Evolutionary conservation across 495 filamentous ascomycete genomes (phyloP), one percentile per base, ranked within the genome.

Genomic region (Cryomyces minteri): DNA sequence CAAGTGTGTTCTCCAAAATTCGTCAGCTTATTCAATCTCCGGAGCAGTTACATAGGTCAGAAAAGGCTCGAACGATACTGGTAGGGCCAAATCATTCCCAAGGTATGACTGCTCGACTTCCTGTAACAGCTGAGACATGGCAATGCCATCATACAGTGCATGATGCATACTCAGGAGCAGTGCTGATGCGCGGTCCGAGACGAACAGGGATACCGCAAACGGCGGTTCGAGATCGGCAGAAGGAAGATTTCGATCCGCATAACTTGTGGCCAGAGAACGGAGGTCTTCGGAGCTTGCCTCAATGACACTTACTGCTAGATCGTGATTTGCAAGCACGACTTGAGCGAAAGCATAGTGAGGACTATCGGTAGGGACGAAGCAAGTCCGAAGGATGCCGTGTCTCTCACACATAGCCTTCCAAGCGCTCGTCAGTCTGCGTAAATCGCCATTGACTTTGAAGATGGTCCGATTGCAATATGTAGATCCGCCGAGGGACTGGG

Each of bases 61-160:
- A 50, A 74, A 76, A 11, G 57, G 51, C 6, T 68, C 65, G 45
- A 74, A 76, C 4, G 58, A 48, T 5, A 65, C 60, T 18, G 67
- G 46, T 1, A 60, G 43, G 1, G 66, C 59, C 5, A 87, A 60
- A 4, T 45, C 6, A 0, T 61, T 14, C 5, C 69, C 67, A 3
- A 56, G 41, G 39, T 75, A 67, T 5, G 63, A 46, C 12, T 60
- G 55, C 48, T 87, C 72, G 2, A 84, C 64, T 48, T 88, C 83
- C 0, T 74, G 55, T 4, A 88, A 62, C 0, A 92, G 60, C 12
- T 68, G 58, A 32, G 67, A 62, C 34, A 88, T 75, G 1, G 79
- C 80, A 30, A 75, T 68, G 14, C 79, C 84, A 59, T 92, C 84
- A 53, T 92, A 88, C 1, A 88, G 58, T 4, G 84, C 82, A 58